phyloP scores from a whole-genome alignment of 2,329 filamentous ascomycete species.

The Tolypocladium paradoxum region DNA sequence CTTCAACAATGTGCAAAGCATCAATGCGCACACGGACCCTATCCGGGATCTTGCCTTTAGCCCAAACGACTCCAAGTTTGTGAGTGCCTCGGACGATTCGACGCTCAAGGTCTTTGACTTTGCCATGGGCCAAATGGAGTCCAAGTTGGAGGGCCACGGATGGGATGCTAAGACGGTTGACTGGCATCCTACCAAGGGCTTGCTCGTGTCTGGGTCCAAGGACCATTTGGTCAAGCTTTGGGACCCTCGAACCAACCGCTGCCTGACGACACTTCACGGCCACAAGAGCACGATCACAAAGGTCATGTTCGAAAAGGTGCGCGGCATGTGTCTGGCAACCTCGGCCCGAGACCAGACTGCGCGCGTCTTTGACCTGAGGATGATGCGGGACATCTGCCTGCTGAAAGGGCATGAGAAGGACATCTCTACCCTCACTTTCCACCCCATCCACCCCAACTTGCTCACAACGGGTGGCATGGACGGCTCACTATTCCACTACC shows the following conservation, averaged over 20 bases:
- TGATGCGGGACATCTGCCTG: slow-evolving; percentile 96
- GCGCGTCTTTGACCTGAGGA: slow-evolving; percentile 85
- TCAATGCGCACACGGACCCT: slow-evolving; percentile 81
- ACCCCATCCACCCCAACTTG: slow-evolving; percentile 81
- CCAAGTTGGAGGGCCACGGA: slow-evolving; percentile 79
- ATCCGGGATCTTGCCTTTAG: slow-evolving; percentile 89
- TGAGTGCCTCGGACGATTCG: slow-evolving; percentile 90
- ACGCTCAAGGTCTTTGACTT: slow-evolving; percentile 96
- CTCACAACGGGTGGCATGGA: slow-evolving; percentile 86
- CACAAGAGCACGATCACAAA: slow-evolving; percentile 97
- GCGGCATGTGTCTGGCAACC: slow-evolving; percentile 77
- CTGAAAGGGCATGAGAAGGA: slow-evolving; percentile 94
- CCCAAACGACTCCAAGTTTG: slow-evolving; percentile 89
- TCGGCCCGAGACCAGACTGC: slow-evolving; percentile 89
- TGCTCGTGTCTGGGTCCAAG: slow-evolving; percentile 93
- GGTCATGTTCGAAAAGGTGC: slow-evolving; percentile 77
- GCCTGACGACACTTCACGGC: slow-evolving; percentile 85
- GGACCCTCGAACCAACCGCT: slow-evolving; percentile 88
- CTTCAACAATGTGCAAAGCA: slow-evolving; percentile 96
- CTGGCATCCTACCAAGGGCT: slow-evolving; percentile 92
- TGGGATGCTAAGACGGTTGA: slow-evolving; percentile 98
- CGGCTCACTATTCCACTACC: slow-evolving; percentile 82
- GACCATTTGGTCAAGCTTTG: slow-evolving; percentile 96
- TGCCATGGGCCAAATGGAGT: slow-evolving; percentile 72
- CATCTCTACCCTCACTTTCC: slow-evolving; percentile 85